Base-by-base conservation (phyloP, 2,329 filamentous ascomycete genomes). In the Talaromyces sp. region DNA sequence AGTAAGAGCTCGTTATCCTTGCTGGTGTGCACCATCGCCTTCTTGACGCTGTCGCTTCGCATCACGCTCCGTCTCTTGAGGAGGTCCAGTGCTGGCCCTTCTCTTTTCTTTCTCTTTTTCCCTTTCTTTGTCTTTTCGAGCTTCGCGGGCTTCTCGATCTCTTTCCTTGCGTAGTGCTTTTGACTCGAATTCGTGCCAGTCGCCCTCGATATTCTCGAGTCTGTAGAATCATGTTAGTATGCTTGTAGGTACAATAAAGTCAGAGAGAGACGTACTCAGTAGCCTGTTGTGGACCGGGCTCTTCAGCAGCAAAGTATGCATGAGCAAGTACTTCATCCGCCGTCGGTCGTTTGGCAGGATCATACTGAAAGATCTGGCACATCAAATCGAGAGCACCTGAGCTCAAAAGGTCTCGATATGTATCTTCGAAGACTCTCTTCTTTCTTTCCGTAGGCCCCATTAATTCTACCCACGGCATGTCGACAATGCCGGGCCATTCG, bases 121-220 rank as follows among this genome's bases (percentile, higher is more conserved):
- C 82, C 79, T 68, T 79, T 80, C 67, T 79, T 77, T 36, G 79
- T 74, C 66, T 81, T 79, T 64, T 73, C 79, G 54, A 80, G 78
- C 62, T 84, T 77, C 56, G 5, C 38, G 34, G 19, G 81, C 82
- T 71, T 88, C 86, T 68, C 84, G 83, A 67, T 89, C 86, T 65
- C 93, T 94, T 77, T 97, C 93, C 71, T 95, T 95, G 36, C 95
- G 86, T 29, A 97, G 83, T 17, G 93, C 93, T 80, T 99, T 99
- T 64, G 92, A 96, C 80, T 99, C 95, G 73, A 98, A 97, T 76
- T 99, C 95, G 75, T 99, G 95, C 95, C 95, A 99, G 72, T 99
- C 95, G 25, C 95, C 95, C 71, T 95, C 88, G 34, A 99, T 85
- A 58, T 89, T 83, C 67, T 89, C 88, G 59, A 99, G 85, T 73